These are phyloP conservation scores for Penicillium antarcticum DNA, from an alignment of 495 filamentous ascomycete species.

Conservation along the genomic window DNA sequence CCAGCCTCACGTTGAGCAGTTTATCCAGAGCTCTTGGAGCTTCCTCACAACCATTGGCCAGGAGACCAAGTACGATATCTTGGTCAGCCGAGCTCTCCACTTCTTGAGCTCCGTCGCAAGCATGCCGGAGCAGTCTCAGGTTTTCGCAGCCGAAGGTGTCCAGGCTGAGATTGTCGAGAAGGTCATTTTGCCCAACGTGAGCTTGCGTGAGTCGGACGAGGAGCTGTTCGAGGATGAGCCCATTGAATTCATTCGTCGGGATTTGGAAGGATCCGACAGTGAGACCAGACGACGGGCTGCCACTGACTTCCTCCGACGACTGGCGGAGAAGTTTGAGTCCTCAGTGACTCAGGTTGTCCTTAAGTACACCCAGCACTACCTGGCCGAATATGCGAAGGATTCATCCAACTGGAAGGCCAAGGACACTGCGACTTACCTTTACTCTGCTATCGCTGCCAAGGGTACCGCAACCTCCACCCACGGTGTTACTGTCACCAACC, in stretches of 20 bases:
- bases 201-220: slow-evolving; percentile 84
- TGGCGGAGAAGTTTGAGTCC: slow-evolving; percentile 83
- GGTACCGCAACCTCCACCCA: slow-evolving; percentile 78
- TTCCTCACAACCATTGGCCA: slow-evolving; percentile 81
- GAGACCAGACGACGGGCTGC: slow-evolving; percentile 89
- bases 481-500: slow-evolving; percentile 86
- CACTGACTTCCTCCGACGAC: slow-evolving; percentile 84
- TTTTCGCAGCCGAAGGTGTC: slow-evolving; percentile 77
- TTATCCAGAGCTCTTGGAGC: slow-evolving; percentile 86
- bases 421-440: slow-evolving; percentile 94
- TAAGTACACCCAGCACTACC: slow-evolving; percentile 76
- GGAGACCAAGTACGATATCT: slow-evolving; percentile 87
- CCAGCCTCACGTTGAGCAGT: slow-evolving; percentile 67
- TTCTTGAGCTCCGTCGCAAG: slow-evolving; percentile 88
- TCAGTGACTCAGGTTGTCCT: slow-evolving; percentile 78
- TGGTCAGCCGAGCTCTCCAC: slow-evolving; percentile 91
- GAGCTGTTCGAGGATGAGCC: slow-evolving; percentile 98
- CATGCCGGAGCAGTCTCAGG: slow-evolving; percentile 69
- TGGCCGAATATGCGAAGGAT: slow-evolving; percentile 63
- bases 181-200: slow-evolving; percentile 90
- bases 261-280: slow-evolving; percentile 93
- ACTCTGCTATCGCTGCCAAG: slow-evolving; percentile 89
- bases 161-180: slow-evolving; percentile 86
- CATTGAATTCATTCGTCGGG: slow-evolving; percentile 94
- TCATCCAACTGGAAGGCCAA: slow-evolving; percentile 89